Conservation (phyloP, 495 filamentous ascomycete genomes). For the Neurospora pannonica region DNA sequence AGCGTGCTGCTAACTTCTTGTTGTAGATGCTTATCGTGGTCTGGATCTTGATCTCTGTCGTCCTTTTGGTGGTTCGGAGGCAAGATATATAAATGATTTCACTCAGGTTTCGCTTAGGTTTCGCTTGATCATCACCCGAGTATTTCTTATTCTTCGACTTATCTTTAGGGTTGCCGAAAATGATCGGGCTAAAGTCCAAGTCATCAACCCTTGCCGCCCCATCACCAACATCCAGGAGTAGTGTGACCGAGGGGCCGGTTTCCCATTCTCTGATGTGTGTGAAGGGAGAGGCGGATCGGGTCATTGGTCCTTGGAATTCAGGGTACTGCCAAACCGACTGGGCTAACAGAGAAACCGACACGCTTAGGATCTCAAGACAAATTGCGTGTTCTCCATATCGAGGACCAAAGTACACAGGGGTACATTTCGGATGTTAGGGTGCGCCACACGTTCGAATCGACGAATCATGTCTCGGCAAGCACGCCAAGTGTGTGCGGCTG, state of each 20-base stretch:
- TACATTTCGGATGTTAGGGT: neutral
- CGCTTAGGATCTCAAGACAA: neutral
- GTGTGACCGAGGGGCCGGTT: neutral
- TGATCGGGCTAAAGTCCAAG: no score
- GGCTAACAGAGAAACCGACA: neutral
- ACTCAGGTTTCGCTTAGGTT: neutral
- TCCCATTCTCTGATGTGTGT: neutral
- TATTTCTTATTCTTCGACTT: neutral
- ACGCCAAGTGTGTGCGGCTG: neutral
- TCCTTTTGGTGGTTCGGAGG: neutral
- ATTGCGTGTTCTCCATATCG: neutral
- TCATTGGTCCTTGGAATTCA: neutral
- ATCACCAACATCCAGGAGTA: neutral
- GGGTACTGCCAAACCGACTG: neutral
- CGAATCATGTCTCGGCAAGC: neutral
- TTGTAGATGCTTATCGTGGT: neutral
- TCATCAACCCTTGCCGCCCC: neutral
- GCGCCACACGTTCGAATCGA: neutral
- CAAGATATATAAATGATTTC: neutral
- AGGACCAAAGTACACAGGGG: neutral
- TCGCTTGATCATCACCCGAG: neutral
- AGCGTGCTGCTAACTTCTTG: neutral
- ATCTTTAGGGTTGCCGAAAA: no score
- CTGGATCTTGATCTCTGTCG: neutral
- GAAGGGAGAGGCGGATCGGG: neutral